phyloP scores from a whole-genome alignment of 441 rosid species.

The Rhodomyrtus psidioides region DNA sequence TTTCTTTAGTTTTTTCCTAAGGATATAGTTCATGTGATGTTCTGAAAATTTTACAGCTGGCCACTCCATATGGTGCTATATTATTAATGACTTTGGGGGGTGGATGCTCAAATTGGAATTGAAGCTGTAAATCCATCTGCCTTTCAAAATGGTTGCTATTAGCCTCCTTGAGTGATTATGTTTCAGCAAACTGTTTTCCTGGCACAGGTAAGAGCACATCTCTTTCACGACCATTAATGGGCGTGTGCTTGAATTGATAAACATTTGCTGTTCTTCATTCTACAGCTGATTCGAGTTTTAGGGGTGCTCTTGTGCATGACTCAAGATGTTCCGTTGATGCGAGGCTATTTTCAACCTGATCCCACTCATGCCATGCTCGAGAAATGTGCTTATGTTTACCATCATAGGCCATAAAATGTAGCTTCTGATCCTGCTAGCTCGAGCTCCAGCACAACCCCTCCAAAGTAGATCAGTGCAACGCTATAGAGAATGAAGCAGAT shows the following conservation, averaged over 20 bases:
- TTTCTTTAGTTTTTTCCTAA: not conserved
- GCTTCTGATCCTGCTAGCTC: not conserved
- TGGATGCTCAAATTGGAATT: not conserved
- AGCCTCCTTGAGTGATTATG: not conserved
- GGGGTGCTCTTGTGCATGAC: not conserved
- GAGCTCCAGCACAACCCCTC: not conserved
- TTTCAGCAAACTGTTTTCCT: not conserved
- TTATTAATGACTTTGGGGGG: not conserved
- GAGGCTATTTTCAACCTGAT: not conserved
- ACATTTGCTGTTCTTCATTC: not conserved
- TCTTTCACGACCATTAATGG: not conserved
- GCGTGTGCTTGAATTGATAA: not conserved
- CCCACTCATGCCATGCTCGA: not conserved
- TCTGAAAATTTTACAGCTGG: not conserved
- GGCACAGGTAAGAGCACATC: not conserved
- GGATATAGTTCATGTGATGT: not conserved
- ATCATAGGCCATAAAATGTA: not conserved
- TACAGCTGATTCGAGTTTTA: not conserved
- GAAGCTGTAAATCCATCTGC: not conserved
- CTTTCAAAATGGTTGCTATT: not conserved
- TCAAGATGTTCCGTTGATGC: not conserved
- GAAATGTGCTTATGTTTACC: not conserved
- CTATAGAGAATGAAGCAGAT: not conserved
- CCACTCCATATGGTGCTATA: not conserved
- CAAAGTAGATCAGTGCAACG: not conserved